These are phyloP conservation scores for Coemansia javaensis DNA, from an alignment of 192 early-diverging fungal genomes.

Conservation along the genomic window DNA sequence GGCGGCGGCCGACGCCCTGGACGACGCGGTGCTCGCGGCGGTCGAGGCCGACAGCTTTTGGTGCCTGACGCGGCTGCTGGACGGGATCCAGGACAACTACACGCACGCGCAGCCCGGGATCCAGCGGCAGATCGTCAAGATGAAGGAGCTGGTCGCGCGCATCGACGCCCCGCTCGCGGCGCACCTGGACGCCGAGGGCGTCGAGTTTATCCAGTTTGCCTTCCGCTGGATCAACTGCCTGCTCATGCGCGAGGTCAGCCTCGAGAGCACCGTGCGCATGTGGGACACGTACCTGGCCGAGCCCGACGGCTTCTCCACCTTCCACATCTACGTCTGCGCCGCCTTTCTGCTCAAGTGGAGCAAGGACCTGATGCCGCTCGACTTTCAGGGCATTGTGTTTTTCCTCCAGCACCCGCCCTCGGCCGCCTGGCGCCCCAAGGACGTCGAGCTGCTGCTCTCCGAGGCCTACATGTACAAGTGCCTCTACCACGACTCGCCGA, in stretches of 20 bases:
- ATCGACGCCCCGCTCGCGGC: constrained; percentile 73
- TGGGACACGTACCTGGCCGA: constrained; percentile 95
- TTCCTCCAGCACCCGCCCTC: constrained; percentile 91
- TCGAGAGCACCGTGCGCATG: constrained; percentile 88
- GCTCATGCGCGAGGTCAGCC: constrained; percentile 90
- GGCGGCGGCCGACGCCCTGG: constrained; percentile 13
- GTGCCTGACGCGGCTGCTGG: constrained; percentile 92
- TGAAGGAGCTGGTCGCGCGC: constrained; percentile 87
- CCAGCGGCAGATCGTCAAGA: constrained; percentile 78
- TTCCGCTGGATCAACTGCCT: constrained; percentile 99
- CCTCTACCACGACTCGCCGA: constrained; percentile 88
- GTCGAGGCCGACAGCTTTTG: constrained; percentile 97
- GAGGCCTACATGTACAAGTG: constrained; percentile 98
- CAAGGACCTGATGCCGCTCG: constrained; percentile 75
- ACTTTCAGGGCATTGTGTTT: constrained; percentile 92
- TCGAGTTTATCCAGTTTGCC: constrained; percentile 99
- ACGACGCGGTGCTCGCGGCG: constrained; percentile 54
- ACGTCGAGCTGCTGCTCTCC: constrained; percentile 89
- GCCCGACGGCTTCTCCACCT: constrained; percentile 74
- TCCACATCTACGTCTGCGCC: constrained; percentile 98
- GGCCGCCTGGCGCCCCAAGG: constrained; percentile 77
- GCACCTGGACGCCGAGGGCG: constrained; percentile 81
- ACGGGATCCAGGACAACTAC: constrained; percentile 99
- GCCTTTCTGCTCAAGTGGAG: constrained; percentile 97
- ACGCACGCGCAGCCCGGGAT: constrained; percentile 97